These are phyloP conservation scores for Ehretia macrophylla DNA, from an alignment of 257 asterid genomes.

Conservation along the genomic window DNA sequence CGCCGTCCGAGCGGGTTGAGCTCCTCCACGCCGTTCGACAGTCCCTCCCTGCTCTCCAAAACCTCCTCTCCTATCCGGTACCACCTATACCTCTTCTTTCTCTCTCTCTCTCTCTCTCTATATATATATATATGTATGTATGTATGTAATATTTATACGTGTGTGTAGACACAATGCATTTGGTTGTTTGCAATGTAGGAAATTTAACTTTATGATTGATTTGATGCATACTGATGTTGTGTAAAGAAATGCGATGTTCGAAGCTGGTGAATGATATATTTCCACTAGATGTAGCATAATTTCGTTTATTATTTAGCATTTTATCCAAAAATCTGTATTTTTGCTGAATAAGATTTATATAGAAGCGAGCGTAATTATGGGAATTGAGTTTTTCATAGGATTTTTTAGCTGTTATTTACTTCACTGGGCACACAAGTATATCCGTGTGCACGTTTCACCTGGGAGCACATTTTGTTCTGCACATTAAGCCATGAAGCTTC, in stretches of 20 bases:
- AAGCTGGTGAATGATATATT: no score
- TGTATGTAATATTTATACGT: conserved; percentile 1
- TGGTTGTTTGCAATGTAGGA: background rate
- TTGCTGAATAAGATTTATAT: no score
- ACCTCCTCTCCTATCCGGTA: conserved; percentile 76
- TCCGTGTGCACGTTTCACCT: no score
- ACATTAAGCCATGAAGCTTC: no score
- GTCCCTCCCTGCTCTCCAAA: conserved; percentile 56
- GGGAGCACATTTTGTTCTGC: no score
- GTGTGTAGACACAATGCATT: background rate
- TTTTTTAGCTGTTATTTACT: no score
- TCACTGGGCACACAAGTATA: no score
- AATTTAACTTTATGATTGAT: no score
- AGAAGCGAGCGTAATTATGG: no score
- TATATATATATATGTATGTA: background rate
- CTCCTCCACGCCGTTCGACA: conserved; percentile 79
- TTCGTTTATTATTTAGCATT: background rate
- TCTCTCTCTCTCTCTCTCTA: background rate
- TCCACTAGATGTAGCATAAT: background rate
- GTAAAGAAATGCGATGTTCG: no score
- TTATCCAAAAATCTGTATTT: background rate
- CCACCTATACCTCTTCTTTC: background rate
- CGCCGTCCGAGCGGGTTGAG: conserved; percentile 78
- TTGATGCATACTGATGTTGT: no score
- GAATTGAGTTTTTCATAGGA: no score